These are phyloP conservation scores for Olyra latifolia DNA, from an alignment of 176 grass and related monocot genomes.

Conservation along the genomic window DNA sequence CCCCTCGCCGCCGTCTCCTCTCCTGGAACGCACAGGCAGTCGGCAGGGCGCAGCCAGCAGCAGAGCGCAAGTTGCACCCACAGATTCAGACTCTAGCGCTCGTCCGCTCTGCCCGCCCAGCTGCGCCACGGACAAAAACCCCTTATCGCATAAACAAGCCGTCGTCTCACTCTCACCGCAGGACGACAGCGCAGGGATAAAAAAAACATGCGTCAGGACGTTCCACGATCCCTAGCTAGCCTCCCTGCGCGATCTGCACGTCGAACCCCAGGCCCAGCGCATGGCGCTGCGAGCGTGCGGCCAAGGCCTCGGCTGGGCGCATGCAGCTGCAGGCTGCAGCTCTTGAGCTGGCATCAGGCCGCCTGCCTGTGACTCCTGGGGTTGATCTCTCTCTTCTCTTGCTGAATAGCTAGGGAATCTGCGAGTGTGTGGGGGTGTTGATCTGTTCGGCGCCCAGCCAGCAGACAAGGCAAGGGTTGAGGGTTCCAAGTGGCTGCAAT, in stretches of 20 bases:
- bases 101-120: conserved; percentile 27
- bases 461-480: background rate
- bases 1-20: too few relatives aligned
- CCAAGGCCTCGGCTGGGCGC: conserved; percentile 21
- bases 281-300: conserved; percentile 6
- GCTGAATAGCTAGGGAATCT: background rate
- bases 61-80: conserved; percentile 45
- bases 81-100: conserved; percentile 47
- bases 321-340: too few relatives aligned
- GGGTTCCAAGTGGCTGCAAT: conserved; percentile 23
- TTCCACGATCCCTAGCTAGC: conserved; percentile 8
- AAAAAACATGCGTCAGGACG: conserved; percentile 33
- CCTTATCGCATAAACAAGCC: conserved; percentile 4
- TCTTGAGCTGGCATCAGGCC: conserved; percentile 20
- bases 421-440: background rate
- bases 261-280: too few relatives aligned
- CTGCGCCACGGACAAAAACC: background rate
- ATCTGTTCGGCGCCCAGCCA: conserved; percentile 1
- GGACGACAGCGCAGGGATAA: conserved; percentile 7
- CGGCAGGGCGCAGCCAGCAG: too few relatives aligned
- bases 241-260: background rate
- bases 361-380: background rate
- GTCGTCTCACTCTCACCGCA: too few relatives aligned
- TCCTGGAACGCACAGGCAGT: too few relatives aligned
- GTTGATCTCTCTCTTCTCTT: background rate